Evolutionary conservation across 139 green algal species (phyloP).

Genomic region (Chlamydomonas sp.): DNA sequence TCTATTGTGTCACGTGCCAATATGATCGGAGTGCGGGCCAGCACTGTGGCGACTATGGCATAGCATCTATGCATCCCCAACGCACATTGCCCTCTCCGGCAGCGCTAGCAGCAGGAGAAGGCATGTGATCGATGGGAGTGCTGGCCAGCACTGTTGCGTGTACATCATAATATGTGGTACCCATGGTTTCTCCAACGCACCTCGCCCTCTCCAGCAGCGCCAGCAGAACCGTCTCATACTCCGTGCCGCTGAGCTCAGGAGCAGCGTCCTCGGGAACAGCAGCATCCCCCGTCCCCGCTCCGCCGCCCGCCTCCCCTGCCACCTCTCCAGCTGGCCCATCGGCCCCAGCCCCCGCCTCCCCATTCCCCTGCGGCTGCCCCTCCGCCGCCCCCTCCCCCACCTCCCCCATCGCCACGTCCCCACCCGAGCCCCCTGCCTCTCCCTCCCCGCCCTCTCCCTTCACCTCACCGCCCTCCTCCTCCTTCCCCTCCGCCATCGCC

Average conservation of each 20-base stretch:
- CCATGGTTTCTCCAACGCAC: neutral
- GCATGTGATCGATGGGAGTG: too few species aligned
- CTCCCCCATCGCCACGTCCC: neutral
- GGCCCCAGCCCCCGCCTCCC: neutral
- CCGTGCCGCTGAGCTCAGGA: conserved; percentile 30
- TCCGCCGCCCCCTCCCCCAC: neutral
- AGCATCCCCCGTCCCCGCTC: neutral
- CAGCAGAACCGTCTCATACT: conserved; percentile 72
- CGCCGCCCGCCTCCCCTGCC: neutral
- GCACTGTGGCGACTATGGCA: too few species aligned
- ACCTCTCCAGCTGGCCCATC: neutral
- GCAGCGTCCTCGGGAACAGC: neutral
- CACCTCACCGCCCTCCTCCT: neutral
- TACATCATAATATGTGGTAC: too few species aligned
- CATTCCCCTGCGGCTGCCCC: neutral
- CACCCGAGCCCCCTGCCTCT: neutral
- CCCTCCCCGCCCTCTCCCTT: neutral
- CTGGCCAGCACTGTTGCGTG: too few species aligned
- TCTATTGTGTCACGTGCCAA: too few species aligned
- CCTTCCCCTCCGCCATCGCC: neutral
- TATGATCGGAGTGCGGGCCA: too few species aligned
- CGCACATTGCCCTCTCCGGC: too few species aligned
- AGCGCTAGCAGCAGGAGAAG: too few species aligned
- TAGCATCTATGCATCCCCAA: too few species aligned
- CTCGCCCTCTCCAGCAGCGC: conserved; percentile 49